Base-by-base conservation (phyloP, 1,284 basidiomycete genomes). In the Earliella scabrosa region DNA sequence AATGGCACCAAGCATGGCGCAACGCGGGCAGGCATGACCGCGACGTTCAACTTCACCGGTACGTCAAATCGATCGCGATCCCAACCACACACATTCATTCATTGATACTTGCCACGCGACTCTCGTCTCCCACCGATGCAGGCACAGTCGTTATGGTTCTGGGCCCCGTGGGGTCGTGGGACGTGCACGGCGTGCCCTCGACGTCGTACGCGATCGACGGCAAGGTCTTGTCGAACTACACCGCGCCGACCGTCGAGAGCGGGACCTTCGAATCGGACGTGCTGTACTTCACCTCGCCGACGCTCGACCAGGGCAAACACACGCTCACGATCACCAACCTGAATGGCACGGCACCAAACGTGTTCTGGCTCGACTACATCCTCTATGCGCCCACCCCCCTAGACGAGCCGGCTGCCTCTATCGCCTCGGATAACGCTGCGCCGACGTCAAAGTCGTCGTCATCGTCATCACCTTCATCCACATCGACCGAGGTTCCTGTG, bases 281-380 rank as follows among this genome's bases (percentile, higher is more conserved):
- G n/a, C n/a, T n/a, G n/a, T 63, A 52, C 50, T 63, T 54, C 36
- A 32, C 21, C 6, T 60, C 58, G 8, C 43, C 44, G 9, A 23
- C n/a, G 2, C 43, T 63, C 13, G 5, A 35, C 7, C 34, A 38
- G 9, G 58, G 52, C 13, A 32, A 43, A 8, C 61, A 63, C 31
- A 34, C n/a, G 18, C 50, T 63, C 9, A 41, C 51, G 11, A 50
- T 63, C 29, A 63, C 51, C 1, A 63, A 59, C 41, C 14, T 46
- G 9, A 63, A 63, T 38, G 61, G 61, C 7, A 63, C 61, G 10
- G 35, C 24, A 8, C 61, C 61, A 3, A 59, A 46, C 32, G 23
- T 52, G 4, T 55, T 48, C 27, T 60, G 58, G 61, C 50, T 63
- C n/a, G 61, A 63, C 47, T 60, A 39, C 38, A 27, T 49, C 24